Base-by-base conservation (phyloP, 495 filamentous ascomycete genomes). In the Peziza echinospora region DNA sequence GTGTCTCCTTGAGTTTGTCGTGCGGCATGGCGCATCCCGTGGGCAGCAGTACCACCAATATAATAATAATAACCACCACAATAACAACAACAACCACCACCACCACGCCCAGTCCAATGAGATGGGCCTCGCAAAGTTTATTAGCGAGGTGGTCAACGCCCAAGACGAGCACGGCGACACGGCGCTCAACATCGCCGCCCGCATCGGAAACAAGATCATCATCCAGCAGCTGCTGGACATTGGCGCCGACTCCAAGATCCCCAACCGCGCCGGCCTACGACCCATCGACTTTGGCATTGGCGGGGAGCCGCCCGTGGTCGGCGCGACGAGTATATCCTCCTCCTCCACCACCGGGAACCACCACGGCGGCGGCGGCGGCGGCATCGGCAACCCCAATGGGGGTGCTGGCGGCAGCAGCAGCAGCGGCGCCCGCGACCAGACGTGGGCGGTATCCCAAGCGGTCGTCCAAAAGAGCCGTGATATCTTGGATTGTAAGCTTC, bases 281-380 rank as follows among this genome's bases (percentile, higher is more conserved):
- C 85, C 89, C 11, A 68, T 78, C 21, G 89, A 94, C 58, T 96
- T 94, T 63, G 89, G 89, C 7, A 81, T 97, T 19, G 84, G 84
- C 25, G 75, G 73, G n/a, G 68, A 76, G 25, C n/a, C n/a, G n/a
- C n/a, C n/a, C n/a, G n/a, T n/a, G n/a, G n/a, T 76, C 68, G 52
- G 67, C 68, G 7, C 63, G n/a, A n/a, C n/a, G n/a, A n/a, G n/a
- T n/a, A n/a, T n/a, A n/a, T n/a, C n/a, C 65, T 43, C 60, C 57
- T 19, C 62, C 62, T 47, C 53, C 60, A 2, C 67, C 68, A 24
- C 63, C 63, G 5, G 53, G 17, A 62, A 44, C 62, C 60, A 45
- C 60, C 60, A 21, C 41, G 19, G 48, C 46, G 16, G 47, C 37
- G 25, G 58, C 57, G n/a, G n/a, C n/a, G n/a, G n/a, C n/a, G n/a